Conservation (phyloP, 2,329 filamentous ascomycete genomes). For the Colletotrichum tamarilloi region DNA sequence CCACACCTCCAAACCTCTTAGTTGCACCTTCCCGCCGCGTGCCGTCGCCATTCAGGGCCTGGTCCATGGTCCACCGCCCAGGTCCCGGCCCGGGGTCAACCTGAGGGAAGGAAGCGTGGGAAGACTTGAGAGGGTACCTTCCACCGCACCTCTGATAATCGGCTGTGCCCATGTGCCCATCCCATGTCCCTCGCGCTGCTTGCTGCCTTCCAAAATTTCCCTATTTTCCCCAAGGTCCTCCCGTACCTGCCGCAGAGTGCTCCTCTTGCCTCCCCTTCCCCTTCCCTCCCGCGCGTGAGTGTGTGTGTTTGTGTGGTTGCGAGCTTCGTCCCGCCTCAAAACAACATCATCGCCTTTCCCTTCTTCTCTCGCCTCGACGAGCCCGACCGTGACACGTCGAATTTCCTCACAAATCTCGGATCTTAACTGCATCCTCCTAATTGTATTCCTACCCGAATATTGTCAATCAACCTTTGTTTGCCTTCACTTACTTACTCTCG, state of each 20-base stretch:
- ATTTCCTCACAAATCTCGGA: constrained; percentile 11
- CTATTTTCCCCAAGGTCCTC: constrained; percentile 28
- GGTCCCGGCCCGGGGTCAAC: constrained; percentile 15
- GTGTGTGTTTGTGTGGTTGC: constrained; percentile 27
- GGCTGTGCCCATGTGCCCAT: constrained; percentile 33
- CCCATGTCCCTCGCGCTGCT: constrained; percentile 6
- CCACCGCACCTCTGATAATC: constrained; percentile 16
- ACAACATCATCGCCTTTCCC: constrained; percentile 10
- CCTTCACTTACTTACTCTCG: constrained; percentile 26
- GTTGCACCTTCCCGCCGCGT: constrained; percentile 28
- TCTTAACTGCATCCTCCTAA: constrained; percentile 26
- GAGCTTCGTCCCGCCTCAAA: constrained; percentile 14
- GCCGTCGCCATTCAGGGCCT: constrained; percentile 20
- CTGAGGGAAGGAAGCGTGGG: not conserved
- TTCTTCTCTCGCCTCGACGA: constrained; percentile 25
- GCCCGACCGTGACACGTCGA: constrained; percentile 17
- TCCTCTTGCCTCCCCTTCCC: constrained; percentile 9
- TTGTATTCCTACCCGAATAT: constrained; percentile 28
- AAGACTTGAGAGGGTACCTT: not conserved
- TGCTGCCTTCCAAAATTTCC: constrained; percentile 28
- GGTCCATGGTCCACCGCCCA: constrained; percentile 19
- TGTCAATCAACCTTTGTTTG: not conserved
- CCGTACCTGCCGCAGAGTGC: constrained; percentile 16
- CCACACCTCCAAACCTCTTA: constrained; percentile 6
- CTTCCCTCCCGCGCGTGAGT: constrained; percentile 19